A percentile compares a stretch with the other conserved stretches of the same genome.
These are phyloP conservation scores for Vinca minor DNA, from an alignment of 257 asterid genomes.

Conservation along the genomic window DNA sequence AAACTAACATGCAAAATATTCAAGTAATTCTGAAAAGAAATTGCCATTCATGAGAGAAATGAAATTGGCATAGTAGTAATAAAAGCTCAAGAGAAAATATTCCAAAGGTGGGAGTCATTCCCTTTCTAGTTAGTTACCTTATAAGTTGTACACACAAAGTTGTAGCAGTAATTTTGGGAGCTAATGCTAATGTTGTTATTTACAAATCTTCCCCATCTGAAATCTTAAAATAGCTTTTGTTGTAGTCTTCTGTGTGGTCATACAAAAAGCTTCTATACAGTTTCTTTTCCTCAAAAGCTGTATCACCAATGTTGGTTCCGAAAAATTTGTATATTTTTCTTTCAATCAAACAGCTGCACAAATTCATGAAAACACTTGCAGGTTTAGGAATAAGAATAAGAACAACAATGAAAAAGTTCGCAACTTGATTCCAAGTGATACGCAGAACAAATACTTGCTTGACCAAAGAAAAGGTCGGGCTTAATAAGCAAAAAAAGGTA, in stretches of 20 bases:
- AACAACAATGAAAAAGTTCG: not conserved
- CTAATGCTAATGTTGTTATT: conserved; percentile 1
- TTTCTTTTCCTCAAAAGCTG: conserved; percentile 6
- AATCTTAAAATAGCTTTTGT: conserved; percentile 4
- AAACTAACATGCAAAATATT: not conserved
- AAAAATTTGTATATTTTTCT: conserved; percentile 12
- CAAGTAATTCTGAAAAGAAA: not conserved
- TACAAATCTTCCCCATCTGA: not conserved
- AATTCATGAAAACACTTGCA: conserved; percentile 13
- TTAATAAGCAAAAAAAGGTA: no score
- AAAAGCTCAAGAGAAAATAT: not conserved
- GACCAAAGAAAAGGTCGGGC: not conserved
- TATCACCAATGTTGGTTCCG: conserved; percentile 11
- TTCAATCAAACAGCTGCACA: conserved; percentile 33
- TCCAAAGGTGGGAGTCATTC: not conserved
- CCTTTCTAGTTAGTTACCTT: not conserved
- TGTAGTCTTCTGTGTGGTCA: not conserved
- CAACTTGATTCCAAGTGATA: not conserved
- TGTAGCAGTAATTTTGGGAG: not conserved
- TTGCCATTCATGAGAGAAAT: not conserved
- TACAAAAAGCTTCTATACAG: conserved; percentile 1
- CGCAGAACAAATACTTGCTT: not conserved
- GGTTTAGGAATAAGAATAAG: not conserved
- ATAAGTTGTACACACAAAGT: conserved; percentile 15
- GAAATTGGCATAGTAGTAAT: not conserved